Conservation (phyloP, 2,329 filamentous ascomycete genomes). For the Colletotrichum tabaci region DNA sequence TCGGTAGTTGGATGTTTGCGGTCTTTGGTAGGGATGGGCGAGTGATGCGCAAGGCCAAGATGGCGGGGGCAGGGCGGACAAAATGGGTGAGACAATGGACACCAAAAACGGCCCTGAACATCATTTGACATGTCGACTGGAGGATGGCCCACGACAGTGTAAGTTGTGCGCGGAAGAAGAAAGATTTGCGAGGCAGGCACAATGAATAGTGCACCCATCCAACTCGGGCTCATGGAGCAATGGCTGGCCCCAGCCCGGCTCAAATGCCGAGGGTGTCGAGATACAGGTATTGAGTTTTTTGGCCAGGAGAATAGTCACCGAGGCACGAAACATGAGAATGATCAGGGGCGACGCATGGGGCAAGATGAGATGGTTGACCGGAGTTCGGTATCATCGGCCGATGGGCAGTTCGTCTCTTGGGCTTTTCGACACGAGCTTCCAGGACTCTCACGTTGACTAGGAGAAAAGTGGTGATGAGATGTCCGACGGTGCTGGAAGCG, state of each 20-base stretch:
- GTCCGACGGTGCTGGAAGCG: conserved; percentile 37
- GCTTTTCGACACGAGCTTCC: neutral
- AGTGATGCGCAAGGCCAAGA: conserved; percentile 29
- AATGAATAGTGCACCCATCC: neutral
- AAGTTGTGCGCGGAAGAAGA: neutral
- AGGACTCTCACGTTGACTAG: conserved; percentile 12
- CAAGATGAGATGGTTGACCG: neutral
- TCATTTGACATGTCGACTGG: conserved; percentile 32
- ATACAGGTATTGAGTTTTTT: neutral
- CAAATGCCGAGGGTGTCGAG: neutral
- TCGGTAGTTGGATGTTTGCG: conserved; percentile 26
- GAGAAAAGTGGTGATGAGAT: conserved; percentile 23
- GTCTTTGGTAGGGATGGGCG: conserved; percentile 16
- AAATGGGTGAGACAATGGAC: conserved; percentile 4
- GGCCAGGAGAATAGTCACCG: conserved; percentile 6
- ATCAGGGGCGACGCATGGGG: neutral
- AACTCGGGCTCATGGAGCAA: neutral
- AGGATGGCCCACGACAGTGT: neutral
- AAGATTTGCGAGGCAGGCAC: conserved; percentile 1
- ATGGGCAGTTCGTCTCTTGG: conserved; percentile 17
- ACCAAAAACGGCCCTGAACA: conserved; percentile 24
- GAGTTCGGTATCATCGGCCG: conserved; percentile 2
- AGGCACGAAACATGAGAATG: conserved; percentile 3
- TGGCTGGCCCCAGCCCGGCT: neutral
- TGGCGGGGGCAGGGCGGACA: conserved; percentile 29